A percentile compares a stretch with the other conserved stretches of the same genome.
Evolutionary conservation across 2,329 filamentous ascomycete species (phyloP).

Genomic region (Helicocarpus griseus): DNA sequence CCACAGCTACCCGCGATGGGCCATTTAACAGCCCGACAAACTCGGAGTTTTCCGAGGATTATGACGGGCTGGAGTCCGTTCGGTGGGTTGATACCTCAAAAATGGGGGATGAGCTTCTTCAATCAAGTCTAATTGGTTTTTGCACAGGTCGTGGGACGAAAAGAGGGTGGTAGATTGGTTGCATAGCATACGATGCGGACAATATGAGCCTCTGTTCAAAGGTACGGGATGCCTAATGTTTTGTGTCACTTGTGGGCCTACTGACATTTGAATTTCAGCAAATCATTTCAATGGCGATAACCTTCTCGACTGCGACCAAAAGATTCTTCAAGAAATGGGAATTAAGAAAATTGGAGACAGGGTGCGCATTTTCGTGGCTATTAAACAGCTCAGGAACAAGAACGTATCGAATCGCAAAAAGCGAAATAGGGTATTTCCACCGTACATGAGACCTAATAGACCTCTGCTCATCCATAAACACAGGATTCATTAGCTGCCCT

Average conservation of each 20-base stretch:
- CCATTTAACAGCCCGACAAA: conserved; percentile 73
- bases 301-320: conserved; percentile 91
- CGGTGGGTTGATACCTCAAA: conserved; percentile 42
- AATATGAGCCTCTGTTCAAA: conserved; percentile 86
- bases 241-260: not conserved
- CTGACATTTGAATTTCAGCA: conserved; percentile 31
- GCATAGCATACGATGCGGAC: conserved; percentile 78
- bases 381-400: conserved; percentile 72
- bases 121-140: conserved; percentile 1
- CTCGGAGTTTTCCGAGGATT: conserved; percentile 76
- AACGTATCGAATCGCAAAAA: conserved; percentile 69
- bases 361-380: conserved; percentile 77
- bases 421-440: conserved; percentile 63
- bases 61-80: conserved; percentile 63
- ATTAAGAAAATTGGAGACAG: conserved; percentile 97
- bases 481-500: conserved; percentile 78
- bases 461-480: not conserved
- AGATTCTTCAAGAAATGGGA: conserved; percentile 92
- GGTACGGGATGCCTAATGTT: conserved; percentile 26
- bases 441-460: not conserved
- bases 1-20: conserved; percentile 24
- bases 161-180: conserved; percentile 86
- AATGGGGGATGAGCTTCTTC: not conserved
- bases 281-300: conserved; percentile 98
- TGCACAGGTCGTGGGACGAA: conserved; percentile 67